Evolutionary conservation across 2,329 filamentous ascomycete genomes (phyloP).

Genomic region (Stenocarpella maydis): DNA sequence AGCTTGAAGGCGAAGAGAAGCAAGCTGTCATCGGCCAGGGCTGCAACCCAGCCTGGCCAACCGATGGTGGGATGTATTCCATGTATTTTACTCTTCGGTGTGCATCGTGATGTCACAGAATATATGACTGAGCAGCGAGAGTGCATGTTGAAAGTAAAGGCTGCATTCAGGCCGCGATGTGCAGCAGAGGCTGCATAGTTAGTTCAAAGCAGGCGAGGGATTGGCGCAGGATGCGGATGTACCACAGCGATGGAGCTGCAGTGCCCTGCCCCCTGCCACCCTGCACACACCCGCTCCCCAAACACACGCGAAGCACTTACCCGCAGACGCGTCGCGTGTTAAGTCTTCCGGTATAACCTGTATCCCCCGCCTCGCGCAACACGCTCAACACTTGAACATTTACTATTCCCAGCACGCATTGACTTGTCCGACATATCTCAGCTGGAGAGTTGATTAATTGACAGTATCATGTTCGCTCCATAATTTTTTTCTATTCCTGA

Average conservation of each 20-base stretch:
- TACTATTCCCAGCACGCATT: not conserved
- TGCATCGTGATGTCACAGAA: not conserved
- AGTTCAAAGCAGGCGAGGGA: too few relatives aligned
- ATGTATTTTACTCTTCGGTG: not conserved
- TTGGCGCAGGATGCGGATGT: not conserved
- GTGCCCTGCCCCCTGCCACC: not conserved
- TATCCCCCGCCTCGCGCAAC: conserved; percentile 7
- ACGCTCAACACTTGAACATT: not conserved
- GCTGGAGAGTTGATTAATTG: not conserved
- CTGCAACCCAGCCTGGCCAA: not conserved
- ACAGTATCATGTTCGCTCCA: conserved; percentile 12
- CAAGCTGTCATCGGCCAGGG: not conserved
- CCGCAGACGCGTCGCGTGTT: conserved; percentile 23
- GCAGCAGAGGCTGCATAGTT: not conserved
- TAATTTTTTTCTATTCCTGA: not conserved
- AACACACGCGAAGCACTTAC: conserved; percentile 11
- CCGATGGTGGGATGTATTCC: not conserved
- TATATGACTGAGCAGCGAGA: not conserved
- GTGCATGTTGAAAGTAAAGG: not conserved
- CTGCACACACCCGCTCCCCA: not conserved
- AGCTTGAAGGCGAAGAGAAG: not conserved
- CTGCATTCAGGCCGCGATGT: not conserved
- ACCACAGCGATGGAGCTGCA: conserved; percentile 10
- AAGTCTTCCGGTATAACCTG: conserved; percentile 16
- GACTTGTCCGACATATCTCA: not conserved